Base-by-base conservation (phyloP, 2,329 filamentous ascomycete species). In the Aspergillus transmontanensis region DNA sequence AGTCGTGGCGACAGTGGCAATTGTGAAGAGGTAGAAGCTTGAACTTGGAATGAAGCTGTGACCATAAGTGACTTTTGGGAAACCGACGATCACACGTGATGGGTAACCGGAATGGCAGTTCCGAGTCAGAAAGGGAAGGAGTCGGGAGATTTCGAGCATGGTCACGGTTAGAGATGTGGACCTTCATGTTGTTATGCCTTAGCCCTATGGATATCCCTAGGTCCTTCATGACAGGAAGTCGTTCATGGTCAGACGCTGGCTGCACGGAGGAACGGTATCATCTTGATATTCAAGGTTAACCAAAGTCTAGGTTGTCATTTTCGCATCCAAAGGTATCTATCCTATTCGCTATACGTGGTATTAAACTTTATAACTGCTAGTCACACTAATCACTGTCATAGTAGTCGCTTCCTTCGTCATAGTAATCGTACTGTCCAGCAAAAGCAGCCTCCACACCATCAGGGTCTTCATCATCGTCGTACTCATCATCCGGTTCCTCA, bases 401-500 rank as follows among this genome's bases (percentile, higher is more conserved):
- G 51, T 62, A 62, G 41, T 78, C 76, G 58, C 72, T 74, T n/a
- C 66, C 73, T 30, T 75, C 73, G 55, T 73, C 69, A 30, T 75
- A 72, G 57, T 75, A 72, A 60, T 73, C 68, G 51, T 79, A 80
- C 9, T 72, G 70, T 11, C 78, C 78, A 28, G 76, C 73, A 67
- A 80, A 77, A 7, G 77, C 76, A 45, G 71, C 75, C 7, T 79
- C 74, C 39, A 79, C 53, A 21, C 71, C 72, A 60, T 75, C 73
- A 2, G 66, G 66, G 46, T 75, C 75, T 3, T 76, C 72, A 11
- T 75, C 73, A 1, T 72, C 72, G 2, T 75, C 76, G 19, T 78
- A 72, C 4, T 76, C 73, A 19, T 74, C 71, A 30, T 70, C 70
- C 30, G 57, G 62, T 9, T 69, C 70, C 34, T 66, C 66, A 28